Evolutionary conservation across 139 green algal genomes (phyloP).

Genomic region (Chara braunii): DNA sequence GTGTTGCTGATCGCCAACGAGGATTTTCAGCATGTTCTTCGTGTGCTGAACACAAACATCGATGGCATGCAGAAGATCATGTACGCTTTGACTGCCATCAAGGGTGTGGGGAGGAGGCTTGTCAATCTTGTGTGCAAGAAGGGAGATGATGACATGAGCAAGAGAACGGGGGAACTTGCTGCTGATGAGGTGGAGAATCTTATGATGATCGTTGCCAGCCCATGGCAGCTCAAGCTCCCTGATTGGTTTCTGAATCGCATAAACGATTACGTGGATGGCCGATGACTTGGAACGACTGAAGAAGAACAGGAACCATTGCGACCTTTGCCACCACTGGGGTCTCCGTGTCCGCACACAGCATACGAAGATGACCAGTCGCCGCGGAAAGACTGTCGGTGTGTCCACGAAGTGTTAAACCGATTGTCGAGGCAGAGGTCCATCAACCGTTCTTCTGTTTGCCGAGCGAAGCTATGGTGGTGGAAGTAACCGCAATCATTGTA

Average conservation of each 20-base stretch:
- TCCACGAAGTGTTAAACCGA: conserved; percentile 35
- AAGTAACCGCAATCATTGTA: too few relatives aligned
- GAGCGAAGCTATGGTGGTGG: too few relatives aligned
- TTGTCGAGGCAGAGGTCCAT: too few relatives aligned
- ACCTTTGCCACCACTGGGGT: conserved; percentile 97
- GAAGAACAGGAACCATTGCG: conserved; percentile 92
- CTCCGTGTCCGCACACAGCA: conserved; percentile 95
- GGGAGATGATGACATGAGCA: conserved; percentile 90
- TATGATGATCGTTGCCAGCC: conserved; percentile 94
- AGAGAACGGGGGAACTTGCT: conserved; percentile 83
- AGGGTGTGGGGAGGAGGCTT: conserved; percentile 90
- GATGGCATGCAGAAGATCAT: conserved; percentile 95
- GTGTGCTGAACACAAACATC: conserved; percentile 99
- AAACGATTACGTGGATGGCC: conserved; percentile 72
- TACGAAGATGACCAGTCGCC: conserved; percentile 96
- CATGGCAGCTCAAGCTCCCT: conserved; percentile 92
- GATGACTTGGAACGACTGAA: conserved; percentile 98
- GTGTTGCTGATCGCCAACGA: conserved; percentile 43
- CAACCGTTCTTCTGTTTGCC: too few relatives aligned
- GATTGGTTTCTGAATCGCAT: conserved; percentile 98
- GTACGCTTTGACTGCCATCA: conserved; percentile 94
- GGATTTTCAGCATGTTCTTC: conserved; percentile 97
- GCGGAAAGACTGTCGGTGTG: conserved; percentile 84
- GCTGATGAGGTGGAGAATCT: conserved; percentile 90
- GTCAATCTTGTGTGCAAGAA: conserved; percentile 96